Conservation (phyloP, 1,284 basidiomycete species). For the Ustilago hordei region DNA sequence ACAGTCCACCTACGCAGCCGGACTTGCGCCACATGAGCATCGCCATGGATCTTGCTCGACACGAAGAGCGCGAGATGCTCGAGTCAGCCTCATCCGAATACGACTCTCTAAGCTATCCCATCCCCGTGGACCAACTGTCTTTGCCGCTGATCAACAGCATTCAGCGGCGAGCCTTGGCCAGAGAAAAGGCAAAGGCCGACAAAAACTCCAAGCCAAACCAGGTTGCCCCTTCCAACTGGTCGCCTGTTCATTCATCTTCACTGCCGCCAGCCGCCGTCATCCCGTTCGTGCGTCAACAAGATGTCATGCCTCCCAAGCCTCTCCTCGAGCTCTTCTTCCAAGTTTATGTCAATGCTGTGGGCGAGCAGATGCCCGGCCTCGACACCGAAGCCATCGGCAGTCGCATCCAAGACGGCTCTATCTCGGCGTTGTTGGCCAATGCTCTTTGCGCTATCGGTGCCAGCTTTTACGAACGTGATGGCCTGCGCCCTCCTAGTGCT, state of each 20-base stretch:
- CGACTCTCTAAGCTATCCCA: conserved; percentile 40
- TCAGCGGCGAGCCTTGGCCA: conserved; percentile 12
- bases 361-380: conserved; percentile 46
- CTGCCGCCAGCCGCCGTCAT: conserved; percentile 11
- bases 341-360: conserved; percentile 23
- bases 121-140: conserved; percentile 41
- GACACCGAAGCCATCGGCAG: conserved; percentile 26
- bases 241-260: conserved; percentile 14
- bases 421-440: conserved; percentile 45
- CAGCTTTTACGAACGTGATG: conserved; percentile 30
- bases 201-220: neutral
- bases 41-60: conserved; percentile 22
- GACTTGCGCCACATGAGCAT: conserved; percentile 40
- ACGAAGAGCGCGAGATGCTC: conserved; percentile 25
- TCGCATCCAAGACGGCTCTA: conserved; percentile 29
- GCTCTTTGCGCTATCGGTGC: conserved; percentile 44
- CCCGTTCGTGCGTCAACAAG: conserved; percentile 27
- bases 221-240: neutral
- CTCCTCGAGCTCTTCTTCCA: conserved; percentile 33
- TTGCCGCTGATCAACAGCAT: conserved; percentile 22
- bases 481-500: conserved; percentile 6
- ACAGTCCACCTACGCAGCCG: neutral
- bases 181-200: neutral
- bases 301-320: conserved; percentile 30
- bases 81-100: conserved; percentile 24